These are phyloP conservation scores for Dipsacomyces acuminosporus DNA, from an alignment of 371 early-diverging fungal genomes.

Conservation along the genomic window DNA sequence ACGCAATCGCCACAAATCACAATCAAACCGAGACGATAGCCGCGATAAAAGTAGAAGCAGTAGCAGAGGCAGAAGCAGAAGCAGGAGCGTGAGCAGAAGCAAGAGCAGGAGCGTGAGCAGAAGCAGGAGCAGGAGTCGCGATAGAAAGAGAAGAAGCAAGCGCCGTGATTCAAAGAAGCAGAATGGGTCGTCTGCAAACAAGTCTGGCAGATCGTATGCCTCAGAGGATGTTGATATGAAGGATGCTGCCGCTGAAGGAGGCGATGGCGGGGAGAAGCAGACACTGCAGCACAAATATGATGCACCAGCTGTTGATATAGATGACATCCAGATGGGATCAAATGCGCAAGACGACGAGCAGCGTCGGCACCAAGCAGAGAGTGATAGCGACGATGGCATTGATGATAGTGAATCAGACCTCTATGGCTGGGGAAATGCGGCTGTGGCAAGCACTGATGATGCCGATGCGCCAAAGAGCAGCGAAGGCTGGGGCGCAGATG, in stretches of 20 bases:
- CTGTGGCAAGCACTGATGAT: no score
- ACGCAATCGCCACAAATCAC: no score
- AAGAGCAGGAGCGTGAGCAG: neutral
- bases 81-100: neutral
- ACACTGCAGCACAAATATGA: neutral
- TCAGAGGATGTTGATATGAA: neutral
- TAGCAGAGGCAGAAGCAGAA: constrained; percentile 4
- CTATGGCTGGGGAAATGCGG: no score
- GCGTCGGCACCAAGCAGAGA: no score
- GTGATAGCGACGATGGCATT: no score
- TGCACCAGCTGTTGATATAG: no score
- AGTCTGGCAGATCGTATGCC: neutral
- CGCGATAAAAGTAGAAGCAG: constrained; percentile 13
- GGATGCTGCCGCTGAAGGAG: neutral
- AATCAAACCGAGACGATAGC: no score
- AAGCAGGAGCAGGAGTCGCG: neutral
- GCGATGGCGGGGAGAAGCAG: neutral
- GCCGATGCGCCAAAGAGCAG: no score
- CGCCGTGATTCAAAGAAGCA: neutral
- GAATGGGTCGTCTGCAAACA: neutral
- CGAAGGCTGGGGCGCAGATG: neutral
- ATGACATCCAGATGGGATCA: no score
- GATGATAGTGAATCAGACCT: no score
- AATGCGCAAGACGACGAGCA: no score
- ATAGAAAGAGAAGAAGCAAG: neutral